These are phyloP conservation scores for Hygrophoropsis aurantiaca DNA, from an alignment of 768 basidiomycete genomes.

Conservation along the genomic window DNA sequence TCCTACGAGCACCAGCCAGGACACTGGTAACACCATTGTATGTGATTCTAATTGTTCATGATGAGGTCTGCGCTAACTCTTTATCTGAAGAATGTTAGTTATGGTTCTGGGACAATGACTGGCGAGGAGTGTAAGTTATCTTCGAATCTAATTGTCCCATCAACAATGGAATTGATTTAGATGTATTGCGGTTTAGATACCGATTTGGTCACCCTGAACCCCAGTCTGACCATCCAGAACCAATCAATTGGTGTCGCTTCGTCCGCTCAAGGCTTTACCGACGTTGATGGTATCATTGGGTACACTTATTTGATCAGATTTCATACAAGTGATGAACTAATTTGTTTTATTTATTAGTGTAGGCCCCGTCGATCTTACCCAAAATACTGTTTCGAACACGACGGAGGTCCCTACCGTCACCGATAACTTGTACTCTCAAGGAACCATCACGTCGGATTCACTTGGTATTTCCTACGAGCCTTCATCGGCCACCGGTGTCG, in stretches of 20 bases:
- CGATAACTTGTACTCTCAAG: constrained; percentile 53
- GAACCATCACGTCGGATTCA: constrained; percentile 42
- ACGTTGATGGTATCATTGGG: constrained; percentile 55
- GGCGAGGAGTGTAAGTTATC: constrained; percentile 48
- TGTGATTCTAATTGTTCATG: constrained; percentile 9
- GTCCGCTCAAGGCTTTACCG: constrained; percentile 41
- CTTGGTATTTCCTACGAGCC: constrained; percentile 56
- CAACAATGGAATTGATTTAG: background rate
- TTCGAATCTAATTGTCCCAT: background rate
- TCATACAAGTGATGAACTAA: background rate
- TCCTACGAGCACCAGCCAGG: constrained; percentile 44
- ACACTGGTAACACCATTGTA: constrained; percentile 38
- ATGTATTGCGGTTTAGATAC: constrained; percentile 34
- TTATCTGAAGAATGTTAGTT: constrained; percentile 43
- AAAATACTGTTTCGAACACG: constrained; percentile 40
- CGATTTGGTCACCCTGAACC: constrained; percentile 45
- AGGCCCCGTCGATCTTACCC: constrained; percentile 51
- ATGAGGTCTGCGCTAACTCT: constrained; percentile 3
- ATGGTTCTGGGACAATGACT: constrained; percentile 54
- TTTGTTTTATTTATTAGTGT: constrained; percentile 28
- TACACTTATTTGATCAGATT: constrained; percentile 13
- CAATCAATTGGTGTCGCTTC: constrained; percentile 51
- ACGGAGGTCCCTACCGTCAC: constrained; percentile 51
- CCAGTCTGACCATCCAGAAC: constrained; percentile 41
- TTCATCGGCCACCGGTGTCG: constrained; percentile 32